Base-by-base conservation (phyloP, 345 rosid genomes). In the Pugionium dolabratum region DNA sequence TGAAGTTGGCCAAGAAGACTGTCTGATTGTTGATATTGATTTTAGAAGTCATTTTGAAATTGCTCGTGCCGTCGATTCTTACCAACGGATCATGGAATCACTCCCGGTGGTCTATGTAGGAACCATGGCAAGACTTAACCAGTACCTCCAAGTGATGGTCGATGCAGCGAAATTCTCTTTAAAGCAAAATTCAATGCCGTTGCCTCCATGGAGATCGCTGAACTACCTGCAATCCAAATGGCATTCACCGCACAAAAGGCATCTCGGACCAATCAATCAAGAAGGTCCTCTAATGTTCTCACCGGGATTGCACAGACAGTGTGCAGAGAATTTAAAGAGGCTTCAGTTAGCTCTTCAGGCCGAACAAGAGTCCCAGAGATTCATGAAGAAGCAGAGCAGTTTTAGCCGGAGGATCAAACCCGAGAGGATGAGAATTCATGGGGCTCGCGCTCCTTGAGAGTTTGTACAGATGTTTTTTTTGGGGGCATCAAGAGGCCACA, bases 151-250 rank as follows among this genome's bases (percentile, higher is more conserved):
- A 54, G 91, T 82, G 8, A 93, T 93, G 98, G 97, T 80, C 26
- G 97, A 93, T 28, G 97, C 94, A 36, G 86, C 94, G 6, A 82
- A 75, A 67, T 82, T 72, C 51, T 93, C 98, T 2, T 85, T 92
- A n/a, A 85, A 85, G 76, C 96, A 90, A 75, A 88, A 88, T 47
- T 88, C 97, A 3, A 93, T 93, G 98, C 92, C 94, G 6, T 79
- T 93, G 43, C 98, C 98, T 68, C 98, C 98, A 0, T 93, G 98
- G 98, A 85, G 98, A 70, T 90, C 98, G 3, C 76, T 90, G 4
- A 82, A 85, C 54, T 90, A 93, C 71, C 74, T 93, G 78, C 84
- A 83, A 65, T 89, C 96, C 2, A 90, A 93, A 76, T 93, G 98
- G 98, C 76, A 76, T 57, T 88, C 97, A 0, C 85, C 84, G 0